Conservation (phyloP, 495 filamentous ascomycete species). For the Hypoxylon cercidicola region DNA sequence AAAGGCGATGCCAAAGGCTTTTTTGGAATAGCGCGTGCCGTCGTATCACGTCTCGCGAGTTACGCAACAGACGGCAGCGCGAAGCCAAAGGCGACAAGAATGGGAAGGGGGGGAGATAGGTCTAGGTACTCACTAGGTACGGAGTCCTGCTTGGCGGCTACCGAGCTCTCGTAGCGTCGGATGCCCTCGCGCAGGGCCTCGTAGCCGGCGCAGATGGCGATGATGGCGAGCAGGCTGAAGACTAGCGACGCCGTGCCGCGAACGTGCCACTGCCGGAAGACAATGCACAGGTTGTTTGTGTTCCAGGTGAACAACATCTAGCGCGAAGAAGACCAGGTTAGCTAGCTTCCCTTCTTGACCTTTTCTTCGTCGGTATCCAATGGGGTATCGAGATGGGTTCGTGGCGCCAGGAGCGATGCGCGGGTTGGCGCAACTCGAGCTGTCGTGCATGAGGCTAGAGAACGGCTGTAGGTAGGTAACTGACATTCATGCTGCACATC, state of each 20-base stretch:
- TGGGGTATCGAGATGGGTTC: slow-evolving; percentile 7
- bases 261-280: slow-evolving; percentile 93
- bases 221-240: slow-evolving; percentile 82
- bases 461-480: slow-evolving; percentile 33
- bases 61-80: not conserved
- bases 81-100: slow-evolving; percentile 7
- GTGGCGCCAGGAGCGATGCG: slow-evolving; percentile 17
- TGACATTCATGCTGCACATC: slow-evolving; percentile 86
- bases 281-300: slow-evolving; percentile 89
- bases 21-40: slow-evolving; percentile 4
- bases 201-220: slow-evolving; percentile 86
- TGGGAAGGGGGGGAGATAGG: slow-evolving; percentile 5
- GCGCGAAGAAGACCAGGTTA: slow-evolving; percentile 16
- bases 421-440: slow-evolving; percentile 9
- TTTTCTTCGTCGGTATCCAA: slow-evolving; percentile 20
- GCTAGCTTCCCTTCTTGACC: slow-evolving; percentile 8
- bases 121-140: slow-evolving; percentile 63
- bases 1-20: slow-evolving; percentile 26
- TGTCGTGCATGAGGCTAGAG: slow-evolving; percentile 20
- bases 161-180: slow-evolving; percentile 76
- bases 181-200: slow-evolving; percentile 83
- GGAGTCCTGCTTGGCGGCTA: slow-evolving; percentile 61
- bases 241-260: slow-evolving; percentile 75
- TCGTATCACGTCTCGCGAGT: slow-evolving; percentile 15
- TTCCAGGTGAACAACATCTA: slow-evolving; percentile 99